Conservation (phyloP, 179 eudicot species). For the Beta corolliflora region DNA sequence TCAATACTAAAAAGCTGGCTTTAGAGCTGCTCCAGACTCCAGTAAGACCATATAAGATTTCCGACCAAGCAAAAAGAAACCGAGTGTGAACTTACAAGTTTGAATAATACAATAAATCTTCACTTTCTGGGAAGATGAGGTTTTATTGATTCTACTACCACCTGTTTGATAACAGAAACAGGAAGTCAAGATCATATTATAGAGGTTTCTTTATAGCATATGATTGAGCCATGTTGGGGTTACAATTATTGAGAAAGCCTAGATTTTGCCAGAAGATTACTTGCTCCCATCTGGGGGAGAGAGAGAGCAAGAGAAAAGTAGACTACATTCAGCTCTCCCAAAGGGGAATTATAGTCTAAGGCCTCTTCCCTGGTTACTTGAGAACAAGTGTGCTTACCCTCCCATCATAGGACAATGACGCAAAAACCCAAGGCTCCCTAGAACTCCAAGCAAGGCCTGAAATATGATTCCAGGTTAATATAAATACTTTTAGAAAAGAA, state of each 20-base stretch:
- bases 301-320: not conserved
- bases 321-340: not conserved
- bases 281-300: not conserved
- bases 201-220: not conserved
- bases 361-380: not conserved
- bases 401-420: constrained; percentile 94
- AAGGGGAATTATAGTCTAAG: not conserved
- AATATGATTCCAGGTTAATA: constrained; percentile 20
- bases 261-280: not conserved
- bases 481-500: constrained; percentile 3
- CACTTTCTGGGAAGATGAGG: constrained; percentile 66
- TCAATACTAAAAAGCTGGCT: too few relatives aligned
- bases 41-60: not conserved
- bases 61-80: not conserved
- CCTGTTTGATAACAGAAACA: constrained; percentile 45
- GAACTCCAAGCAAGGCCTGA: constrained; percentile 96
- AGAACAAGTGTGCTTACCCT: constrained; percentile 65
- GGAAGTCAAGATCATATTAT: constrained; percentile 14
- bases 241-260: not conserved
- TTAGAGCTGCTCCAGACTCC: not conserved
- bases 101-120: constrained; percentile 22
- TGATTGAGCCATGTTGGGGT: not conserved
- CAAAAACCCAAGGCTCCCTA: constrained; percentile 89
- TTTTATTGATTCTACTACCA: constrained; percentile 83
- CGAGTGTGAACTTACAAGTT: constrained; percentile 26